Evolutionary conservation across 1,139 yeast species (phyloP).

Genomic region (Candida sojae): DNA sequence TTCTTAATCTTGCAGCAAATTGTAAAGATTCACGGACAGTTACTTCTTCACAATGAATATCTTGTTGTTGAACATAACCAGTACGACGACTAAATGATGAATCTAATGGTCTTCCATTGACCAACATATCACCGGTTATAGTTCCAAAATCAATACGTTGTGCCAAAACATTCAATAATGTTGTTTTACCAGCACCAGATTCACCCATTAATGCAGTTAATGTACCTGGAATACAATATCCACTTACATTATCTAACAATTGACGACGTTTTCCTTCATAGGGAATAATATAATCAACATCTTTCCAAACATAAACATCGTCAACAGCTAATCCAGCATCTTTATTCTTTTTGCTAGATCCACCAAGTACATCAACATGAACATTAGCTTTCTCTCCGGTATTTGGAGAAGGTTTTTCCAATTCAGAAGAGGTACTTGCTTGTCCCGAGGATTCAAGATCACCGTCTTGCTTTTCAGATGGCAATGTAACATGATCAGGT

Average conservation of each 20-base stretch:
- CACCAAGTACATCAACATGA: constrained; percentile 40
- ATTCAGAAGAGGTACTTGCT: background rate
- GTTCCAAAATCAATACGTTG: constrained; percentile 61
- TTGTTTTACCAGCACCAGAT: constrained; percentile 72
- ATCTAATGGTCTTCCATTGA: constrained; percentile 54
- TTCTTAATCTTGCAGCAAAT: constrained; percentile 63
- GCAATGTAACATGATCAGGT: constrained; percentile 31
- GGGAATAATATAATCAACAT: constrained; percentile 43
- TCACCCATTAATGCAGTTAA: constrained; percentile 75
- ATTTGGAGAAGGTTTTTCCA: background rate
- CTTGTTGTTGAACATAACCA: constrained; percentile 69
- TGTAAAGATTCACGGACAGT: constrained; percentile 63
- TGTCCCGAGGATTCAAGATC: constrained; percentile 14
- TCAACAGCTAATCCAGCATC: constrained; percentile 25
- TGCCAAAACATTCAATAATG: constrained; percentile 59
- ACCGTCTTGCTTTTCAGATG: constrained; percentile 19
- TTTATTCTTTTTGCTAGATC: background rate
- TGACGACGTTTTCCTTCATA: constrained; percentile 45
- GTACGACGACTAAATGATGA: constrained; percentile 61
- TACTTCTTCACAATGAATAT: constrained; percentile 56
- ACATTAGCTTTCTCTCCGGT: constrained; percentile 5
- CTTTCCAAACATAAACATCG: constrained; percentile 45
- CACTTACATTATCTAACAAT: constrained; percentile 57
- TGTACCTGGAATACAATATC: constrained; percentile 68
- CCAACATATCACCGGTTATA: constrained; percentile 64